A percentile compares a stretch with the other conserved stretches of the same genome.
These are phyloP conservation scores for Ceratobasidium sp. DNA, from an alignment of 1,284 basidiomycete genomes.

Conservation along the genomic window DNA sequence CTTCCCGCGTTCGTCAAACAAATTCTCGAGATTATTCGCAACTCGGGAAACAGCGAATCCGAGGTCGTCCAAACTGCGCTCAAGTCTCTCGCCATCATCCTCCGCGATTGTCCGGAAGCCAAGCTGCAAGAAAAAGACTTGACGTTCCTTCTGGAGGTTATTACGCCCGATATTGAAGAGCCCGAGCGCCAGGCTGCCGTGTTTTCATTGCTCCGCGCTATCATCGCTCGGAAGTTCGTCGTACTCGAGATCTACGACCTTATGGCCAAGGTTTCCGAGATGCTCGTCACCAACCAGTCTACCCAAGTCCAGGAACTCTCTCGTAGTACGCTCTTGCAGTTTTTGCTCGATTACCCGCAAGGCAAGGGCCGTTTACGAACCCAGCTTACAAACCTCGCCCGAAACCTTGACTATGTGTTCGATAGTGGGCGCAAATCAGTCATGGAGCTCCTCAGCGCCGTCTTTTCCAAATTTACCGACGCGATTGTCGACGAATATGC, in stretches of 20 bases:
- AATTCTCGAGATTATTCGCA: slow-evolving; percentile 85
- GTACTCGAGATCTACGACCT: slow-evolving; percentile 98
- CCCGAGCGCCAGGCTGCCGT: slow-evolving; percentile 86
- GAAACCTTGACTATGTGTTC: slow-evolving; percentile 91
- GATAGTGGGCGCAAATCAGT: slow-evolving; percentile 93
- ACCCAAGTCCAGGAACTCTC: slow-evolving; percentile 91
- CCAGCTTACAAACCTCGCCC: slow-evolving; percentile 92
- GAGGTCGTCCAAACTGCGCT: slow-evolving; percentile 91
- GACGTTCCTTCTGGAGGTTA: slow-evolving; percentile 84
- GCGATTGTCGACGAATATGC: slow-evolving; percentile 82
- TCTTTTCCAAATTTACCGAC: slow-evolving; percentile 87
- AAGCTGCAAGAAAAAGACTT: slow-evolving; percentile 92
- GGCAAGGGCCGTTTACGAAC: slow-evolving; percentile 89
- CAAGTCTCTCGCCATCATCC: slow-evolving; percentile 84
- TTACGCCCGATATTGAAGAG: slow-evolving; percentile 94
- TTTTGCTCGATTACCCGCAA: slow-evolving; percentile 98
- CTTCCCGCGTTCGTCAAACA: slow-evolving; percentile 88
- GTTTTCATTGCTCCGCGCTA: slow-evolving; percentile 91
- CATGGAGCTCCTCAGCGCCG: slow-evolving; percentile 87
- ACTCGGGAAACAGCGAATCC: slow-evolving; percentile 88
- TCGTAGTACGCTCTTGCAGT: slow-evolving; percentile 89
- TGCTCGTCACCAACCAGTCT: slow-evolving; percentile 95
- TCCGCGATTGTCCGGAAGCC: slow-evolving; percentile 84
- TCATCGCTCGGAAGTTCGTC: slow-evolving; percentile 90
- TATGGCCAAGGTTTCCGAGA: slow-evolving; percentile 94